Evolutionary conservation across 495 filamentous ascomycete species (phyloP), one percentile per base, ranked within the genome.

Genomic region (Parathielavia hyrcaniae): DNA sequence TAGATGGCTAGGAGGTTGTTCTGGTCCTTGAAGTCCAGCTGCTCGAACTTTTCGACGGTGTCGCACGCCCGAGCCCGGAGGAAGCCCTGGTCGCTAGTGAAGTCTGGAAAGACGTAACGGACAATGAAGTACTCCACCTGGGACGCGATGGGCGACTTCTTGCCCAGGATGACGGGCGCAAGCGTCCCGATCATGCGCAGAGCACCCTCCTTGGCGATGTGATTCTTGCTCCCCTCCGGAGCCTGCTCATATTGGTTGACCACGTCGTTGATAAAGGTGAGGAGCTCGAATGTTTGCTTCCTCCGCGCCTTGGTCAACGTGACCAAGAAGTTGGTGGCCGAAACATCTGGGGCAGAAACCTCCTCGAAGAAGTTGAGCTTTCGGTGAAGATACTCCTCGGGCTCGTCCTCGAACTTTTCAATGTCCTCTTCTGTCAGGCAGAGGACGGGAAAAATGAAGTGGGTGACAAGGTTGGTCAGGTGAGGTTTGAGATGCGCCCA

Each of bases 71-170:
- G 88, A 23, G 93, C 93, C 55, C 93, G 85, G 49, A 98, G 84
- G 77, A 90, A 98, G 20, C 95, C 95, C 64, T 96, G 88, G 17
- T 86, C 82, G 70, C 89, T 96, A 59, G 88, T 83, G 78, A 98
- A 98, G 67, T 98, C 95, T 11, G 93, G 93, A 77, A 98, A 97
- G 57, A 98, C 93, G 62, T 97, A 93, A 51, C 93, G 87, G 53
- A 97, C 91, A 60, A 98, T 88, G 79, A 98, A 98, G 67, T 93
- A 96, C 73, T 98, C 93, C n/a, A 97, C 92, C 74, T 97, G 90
- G 63, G 95, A 86, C 39, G 93, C 93, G 63, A 98, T 95, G 12
- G 93, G 93, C 69, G 90, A 96, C 78, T 96, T 96, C 79, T 97
- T 98, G 50, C 89, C 90, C 35, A 98, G 80, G 47, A 98, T 95